phyloP scores from a whole-genome alignment of 2,329 filamentous ascomycete genomes.

The Curvularia eragrostidis region DNA sequence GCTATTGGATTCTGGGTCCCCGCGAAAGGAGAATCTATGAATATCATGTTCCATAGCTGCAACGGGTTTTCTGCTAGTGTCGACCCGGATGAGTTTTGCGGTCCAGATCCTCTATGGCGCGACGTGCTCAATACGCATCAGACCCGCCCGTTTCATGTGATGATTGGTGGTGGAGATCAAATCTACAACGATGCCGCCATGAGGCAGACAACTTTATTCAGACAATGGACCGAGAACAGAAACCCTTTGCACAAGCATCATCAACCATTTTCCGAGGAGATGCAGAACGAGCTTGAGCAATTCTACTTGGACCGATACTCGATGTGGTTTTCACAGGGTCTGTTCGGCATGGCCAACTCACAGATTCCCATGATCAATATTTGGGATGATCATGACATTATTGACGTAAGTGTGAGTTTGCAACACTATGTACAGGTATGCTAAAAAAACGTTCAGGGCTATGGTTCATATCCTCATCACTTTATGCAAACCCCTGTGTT shows the following conservation, averaged over 20 bases:
- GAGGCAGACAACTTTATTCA: constrained; percentile 76
- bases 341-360: constrained; percentile 89
- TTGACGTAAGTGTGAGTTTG: constrained; percentile 49
- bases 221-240: constrained; percentile 81
- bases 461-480: constrained; percentile 87
- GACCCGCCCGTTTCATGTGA: constrained; percentile 91
- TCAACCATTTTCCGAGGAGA: constrained; percentile 76
- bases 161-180: constrained; percentile 97
- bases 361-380: constrained; percentile 99
- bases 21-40: constrained; percentile 83
- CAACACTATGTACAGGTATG: constrained; percentile 60
- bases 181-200: constrained; percentile 92
- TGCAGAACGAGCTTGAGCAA: constrained; percentile 86
- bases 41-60: constrained; percentile 98
- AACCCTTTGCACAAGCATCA: constrained; percentile 81
- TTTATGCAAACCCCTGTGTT: constrained; percentile 94
- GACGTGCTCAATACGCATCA: constrained; percentile 95
- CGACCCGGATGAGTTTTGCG: constrained; percentile 80
- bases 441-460: constrained; percentile 65
- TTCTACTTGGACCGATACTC: constrained; percentile 90
- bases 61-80: constrained; percentile 90
- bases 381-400: constrained; percentile 84
- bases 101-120: constrained; percentile 95
- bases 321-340: constrained; percentile 94
- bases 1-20: constrained; percentile 95